Percentiles rank a stretch among this genome's conserved stretches.
Conservation (phyloP, 345 rosid genomes). For the Arabidopsis arenosa region DNA sequence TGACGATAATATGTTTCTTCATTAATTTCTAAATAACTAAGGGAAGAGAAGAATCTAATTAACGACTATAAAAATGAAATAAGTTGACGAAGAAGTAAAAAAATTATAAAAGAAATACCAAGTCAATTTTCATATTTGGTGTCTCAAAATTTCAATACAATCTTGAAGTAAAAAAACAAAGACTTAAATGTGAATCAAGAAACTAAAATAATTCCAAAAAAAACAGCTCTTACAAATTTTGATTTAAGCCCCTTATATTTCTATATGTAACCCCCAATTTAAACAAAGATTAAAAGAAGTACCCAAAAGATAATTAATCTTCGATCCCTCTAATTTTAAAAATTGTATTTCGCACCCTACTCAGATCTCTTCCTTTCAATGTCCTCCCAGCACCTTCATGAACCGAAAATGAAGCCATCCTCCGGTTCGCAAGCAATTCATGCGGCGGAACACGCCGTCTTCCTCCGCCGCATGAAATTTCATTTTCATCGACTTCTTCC, state of each 20-base stretch:
- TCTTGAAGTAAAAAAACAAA: background rate
- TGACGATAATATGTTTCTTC: slow-evolving; percentile 12
- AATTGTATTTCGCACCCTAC: slow-evolving; percentile 91
- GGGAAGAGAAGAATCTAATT: slow-evolving; percentile 19
- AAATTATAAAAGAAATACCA: background rate
- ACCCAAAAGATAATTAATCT: slow-evolving; percentile 52
- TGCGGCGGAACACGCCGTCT: slow-evolving; percentile 78
- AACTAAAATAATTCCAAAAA: slow-evolving; percentile 16
- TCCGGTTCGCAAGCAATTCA: slow-evolving; percentile 78
- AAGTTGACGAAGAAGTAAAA: background rate
- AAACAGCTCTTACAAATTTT: slow-evolving; percentile 10
- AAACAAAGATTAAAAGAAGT: background rate
- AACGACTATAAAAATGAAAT: slow-evolving; percentile 9
- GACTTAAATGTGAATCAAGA: background rate
- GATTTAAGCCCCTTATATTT: slow-evolving; percentile 11
- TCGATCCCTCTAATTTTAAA: slow-evolving; percentile 91
- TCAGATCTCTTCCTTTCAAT: slow-evolving; percentile 93
- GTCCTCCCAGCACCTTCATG: slow-evolving; percentile 98
- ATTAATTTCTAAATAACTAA: background rate
- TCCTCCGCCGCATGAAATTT: slow-evolving; percentile 47
- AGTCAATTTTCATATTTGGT: slow-evolving; percentile 25
- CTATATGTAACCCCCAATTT: slow-evolving; percentile 12
- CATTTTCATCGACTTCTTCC: slow-evolving; percentile 53
- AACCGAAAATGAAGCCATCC: slow-evolving; percentile 89
- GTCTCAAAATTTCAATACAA: slow-evolving; percentile 38